phyloP scores from a whole-genome alignment of 495 filamentous ascomycete species.

The Penicillium nucicola region DNA sequence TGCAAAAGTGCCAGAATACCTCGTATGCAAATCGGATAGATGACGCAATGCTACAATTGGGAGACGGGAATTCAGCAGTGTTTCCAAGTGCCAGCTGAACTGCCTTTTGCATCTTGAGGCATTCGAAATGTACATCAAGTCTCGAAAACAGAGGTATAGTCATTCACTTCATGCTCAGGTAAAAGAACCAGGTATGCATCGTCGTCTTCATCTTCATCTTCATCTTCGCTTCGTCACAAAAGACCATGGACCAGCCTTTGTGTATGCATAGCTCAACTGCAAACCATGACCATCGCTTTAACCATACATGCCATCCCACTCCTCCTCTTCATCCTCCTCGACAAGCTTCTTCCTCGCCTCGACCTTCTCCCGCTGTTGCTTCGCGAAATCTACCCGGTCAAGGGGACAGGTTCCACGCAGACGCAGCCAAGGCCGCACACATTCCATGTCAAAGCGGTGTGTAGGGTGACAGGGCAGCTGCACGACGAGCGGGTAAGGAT shows the following conservation, averaged over 20 bases:
- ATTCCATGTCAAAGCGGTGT: slow-evolving; percentile 90
- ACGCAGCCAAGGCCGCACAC: slow-evolving; percentile 88
- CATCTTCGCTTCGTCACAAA: not conserved
- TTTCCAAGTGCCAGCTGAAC: not conserved
- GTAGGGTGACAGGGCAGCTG: slow-evolving; percentile 76
- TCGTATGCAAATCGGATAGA: no score
- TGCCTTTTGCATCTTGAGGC: not conserved
- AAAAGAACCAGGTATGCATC: no score
- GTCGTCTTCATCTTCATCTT: no score
- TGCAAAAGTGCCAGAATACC: no score
- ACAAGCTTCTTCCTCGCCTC: slow-evolving; percentile 50
- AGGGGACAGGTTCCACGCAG: slow-evolving; percentile 87
- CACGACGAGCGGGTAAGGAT: slow-evolving; percentile 77
- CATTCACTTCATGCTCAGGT: no score
- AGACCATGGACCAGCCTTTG: not conserved
- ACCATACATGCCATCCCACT: slow-evolving; percentile 74
- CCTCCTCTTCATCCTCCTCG: slow-evolving; percentile 62
- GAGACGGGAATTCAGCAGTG: no score
- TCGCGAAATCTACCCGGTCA: slow-evolving; percentile 73
- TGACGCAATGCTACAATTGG: no score
- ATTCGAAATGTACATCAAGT: not conserved
- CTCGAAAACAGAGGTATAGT: no score
- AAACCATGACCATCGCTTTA: slow-evolving; percentile 28
- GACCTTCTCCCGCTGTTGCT: slow-evolving; percentile 65
- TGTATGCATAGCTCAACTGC: slow-evolving; percentile 4